These are phyloP conservation scores for Stellera chamaejasme DNA, from an alignment of 345 rosid species.

Conservation along the genomic window DNA sequence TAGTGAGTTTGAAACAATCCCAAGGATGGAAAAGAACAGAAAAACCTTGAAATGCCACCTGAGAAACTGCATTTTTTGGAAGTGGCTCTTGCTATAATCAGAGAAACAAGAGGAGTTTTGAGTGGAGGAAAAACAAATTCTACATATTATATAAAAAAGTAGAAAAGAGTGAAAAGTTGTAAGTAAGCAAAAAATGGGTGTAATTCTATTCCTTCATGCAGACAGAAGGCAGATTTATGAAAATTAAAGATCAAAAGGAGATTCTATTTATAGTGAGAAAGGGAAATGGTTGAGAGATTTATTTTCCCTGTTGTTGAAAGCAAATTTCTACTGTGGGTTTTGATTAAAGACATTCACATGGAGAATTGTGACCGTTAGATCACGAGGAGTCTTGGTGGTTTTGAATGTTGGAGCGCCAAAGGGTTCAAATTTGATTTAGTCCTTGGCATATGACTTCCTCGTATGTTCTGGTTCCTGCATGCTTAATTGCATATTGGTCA, in stretches of 20 bases:
- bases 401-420: conserved; percentile 18
- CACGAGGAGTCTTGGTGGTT: conserved; percentile 28
- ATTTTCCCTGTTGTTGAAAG: background rate
- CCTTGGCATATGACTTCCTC: background rate
- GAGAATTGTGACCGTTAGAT: conserved; percentile 23
- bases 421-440: conserved; percentile 5
- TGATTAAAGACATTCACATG: conserved; percentile 64
- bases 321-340: background rate
- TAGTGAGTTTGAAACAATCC: conserved; percentile 17
- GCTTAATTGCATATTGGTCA: too few relatives aligned
- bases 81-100: conserved; percentile 30
- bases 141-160: conserved; percentile 15
- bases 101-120: conserved; percentile 14
- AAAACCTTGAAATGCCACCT: conserved; percentile 42
- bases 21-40: conserved; percentile 21
- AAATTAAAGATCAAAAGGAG: conserved; percentile 5
- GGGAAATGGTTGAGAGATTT: background rate
- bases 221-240: conserved; percentile 71
- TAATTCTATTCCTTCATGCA: conserved; percentile 33
- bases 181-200: conserved; percentile 16
- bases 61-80: conserved; percentile 50
- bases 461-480: too few relatives aligned
- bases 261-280: conserved; percentile 8
- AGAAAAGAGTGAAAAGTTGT: conserved; percentile 3
- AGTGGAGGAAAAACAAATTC: conserved; percentile 9